These are phyloP conservation scores for Trichosporon faecale DNA, from an alignment of 1,284 basidiomycete genomes.

Conservation along the genomic window DNA sequence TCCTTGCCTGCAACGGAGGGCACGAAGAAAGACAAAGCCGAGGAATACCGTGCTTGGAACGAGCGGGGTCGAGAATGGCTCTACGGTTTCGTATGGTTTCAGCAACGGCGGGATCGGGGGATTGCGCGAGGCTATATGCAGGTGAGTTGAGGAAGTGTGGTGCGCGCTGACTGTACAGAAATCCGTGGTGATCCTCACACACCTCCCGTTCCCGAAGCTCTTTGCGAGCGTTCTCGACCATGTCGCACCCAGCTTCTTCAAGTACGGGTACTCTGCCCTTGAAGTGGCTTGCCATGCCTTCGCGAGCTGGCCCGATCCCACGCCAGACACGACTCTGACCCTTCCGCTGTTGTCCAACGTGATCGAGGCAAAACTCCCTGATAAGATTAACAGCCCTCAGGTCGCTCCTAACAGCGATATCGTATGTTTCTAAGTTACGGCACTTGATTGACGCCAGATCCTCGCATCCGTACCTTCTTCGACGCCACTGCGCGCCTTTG, in stretches of 20 bases:
- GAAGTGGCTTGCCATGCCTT: constrained; percentile 84
- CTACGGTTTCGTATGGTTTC: constrained; percentile 81
- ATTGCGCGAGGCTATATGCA: constrained; percentile 83
- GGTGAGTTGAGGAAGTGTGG: constrained; percentile 54
- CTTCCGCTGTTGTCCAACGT: constrained; percentile 77
- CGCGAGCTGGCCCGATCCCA: constrained; percentile 71
- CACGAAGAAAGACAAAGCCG: constrained; percentile 38
- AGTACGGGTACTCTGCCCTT: constrained; percentile 71
- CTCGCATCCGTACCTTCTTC: constrained; percentile 72
- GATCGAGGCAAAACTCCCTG: constrained; percentile 68
- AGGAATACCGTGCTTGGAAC: constrained; percentile 48
- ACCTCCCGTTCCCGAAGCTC: constrained; percentile 77
- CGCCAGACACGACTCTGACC: constrained; percentile 63
- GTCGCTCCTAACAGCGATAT: constrained; percentile 21
- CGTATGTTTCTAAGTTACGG: background rate
- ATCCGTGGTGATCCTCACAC: constrained; percentile 79
- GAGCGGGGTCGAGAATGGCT: constrained; percentile 54
- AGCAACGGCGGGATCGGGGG: constrained; percentile 64
- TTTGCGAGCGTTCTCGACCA: constrained; percentile 67
- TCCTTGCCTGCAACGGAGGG: background rate
- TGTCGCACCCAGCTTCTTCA: constrained; percentile 73
- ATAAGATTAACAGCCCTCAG: constrained; percentile 68
- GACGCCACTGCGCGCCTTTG: constrained; percentile 68
- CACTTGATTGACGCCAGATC: constrained; percentile 56
- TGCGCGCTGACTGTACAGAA: constrained; percentile 56